These are phyloP conservation scores for Byssothecium circinans DNA, from an alignment of 2,329 filamentous ascomycete genomes.

Conservation along the genomic window DNA sequence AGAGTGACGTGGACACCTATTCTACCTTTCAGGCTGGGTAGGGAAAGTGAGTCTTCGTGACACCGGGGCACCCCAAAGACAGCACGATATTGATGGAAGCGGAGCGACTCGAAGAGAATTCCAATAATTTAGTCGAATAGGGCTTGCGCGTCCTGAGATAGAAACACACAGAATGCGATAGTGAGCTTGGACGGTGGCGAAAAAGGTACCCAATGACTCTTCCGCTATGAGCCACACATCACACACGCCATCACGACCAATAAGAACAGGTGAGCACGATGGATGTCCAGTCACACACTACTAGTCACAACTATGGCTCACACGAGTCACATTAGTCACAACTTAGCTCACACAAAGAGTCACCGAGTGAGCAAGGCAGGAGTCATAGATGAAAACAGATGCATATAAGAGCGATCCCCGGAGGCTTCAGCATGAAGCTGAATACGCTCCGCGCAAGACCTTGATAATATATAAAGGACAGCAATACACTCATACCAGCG, in stretches of 20 bases:
- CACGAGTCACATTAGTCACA: too few relatives aligned
- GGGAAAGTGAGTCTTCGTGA: too few relatives aligned
- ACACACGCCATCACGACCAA: neutral
- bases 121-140: too few relatives aligned
- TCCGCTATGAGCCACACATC: neutral
- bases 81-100: too few relatives aligned
- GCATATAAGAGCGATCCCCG: conserved; percentile 22
- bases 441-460: conserved; percentile 1
- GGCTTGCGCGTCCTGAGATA: too few relatives aligned
- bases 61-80: too few relatives aligned
- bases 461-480: conserved; percentile 2
- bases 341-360: conserved; percentile 9
- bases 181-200: too few relatives aligned
- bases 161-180: too few relatives aligned
- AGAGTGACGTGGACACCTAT: too few relatives aligned
- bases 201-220: neutral
- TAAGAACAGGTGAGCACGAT: neutral
- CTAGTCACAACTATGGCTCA: conserved; percentile 5
- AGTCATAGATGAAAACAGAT: conserved; percentile 18
- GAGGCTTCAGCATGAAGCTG: conserved; percentile 13
- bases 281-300: conserved; percentile 5
- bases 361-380: conserved; percentile 14
- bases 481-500: conserved; percentile 2
- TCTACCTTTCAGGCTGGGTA: too few relatives aligned
- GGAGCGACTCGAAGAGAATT: too few relatives aligned